These are phyloP conservation scores for Pisolithus marmoratus DNA, from an alignment of 768 basidiomycete species.

Conservation along the genomic window DNA sequence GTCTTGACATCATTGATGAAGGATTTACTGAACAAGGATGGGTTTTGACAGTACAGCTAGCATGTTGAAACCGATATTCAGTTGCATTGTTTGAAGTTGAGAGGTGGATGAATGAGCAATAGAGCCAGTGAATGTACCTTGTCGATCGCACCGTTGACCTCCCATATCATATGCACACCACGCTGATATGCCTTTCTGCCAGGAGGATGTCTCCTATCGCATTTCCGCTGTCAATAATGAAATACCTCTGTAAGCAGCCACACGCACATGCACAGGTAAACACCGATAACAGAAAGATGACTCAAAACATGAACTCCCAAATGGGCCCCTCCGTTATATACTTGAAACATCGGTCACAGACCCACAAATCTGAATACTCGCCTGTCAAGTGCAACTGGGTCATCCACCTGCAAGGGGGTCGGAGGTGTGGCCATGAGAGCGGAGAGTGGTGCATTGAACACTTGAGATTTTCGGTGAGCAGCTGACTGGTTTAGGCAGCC, in stretches of 20 bases:
- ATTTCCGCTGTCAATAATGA: conserved; percentile 59
- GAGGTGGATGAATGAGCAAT: neutral
- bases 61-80: neutral
- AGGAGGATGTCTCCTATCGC: conserved; percentile 68
- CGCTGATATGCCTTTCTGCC: conserved; percentile 87
- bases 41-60: conserved; percentile 93
- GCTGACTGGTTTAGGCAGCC: conserved; percentile 10
- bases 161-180: conserved; percentile 89
- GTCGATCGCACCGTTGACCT: conserved; percentile 83
- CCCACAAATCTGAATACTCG: conserved; percentile 61
- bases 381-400: conserved; percentile 38
- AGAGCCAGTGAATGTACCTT: conserved; percentile 70
- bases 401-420: conserved; percentile 66
- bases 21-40: conserved; percentile 94
- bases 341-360: conserved; percentile 95
- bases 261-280: conserved; percentile 10
- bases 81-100: no score
- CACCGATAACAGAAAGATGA: conserved; percentile 7
- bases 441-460: conserved; percentile 42
- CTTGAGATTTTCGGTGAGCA: conserved; percentile 40
- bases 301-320: conserved; percentile 68
- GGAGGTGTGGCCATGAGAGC: conserved; percentile 68
- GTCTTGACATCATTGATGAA: conserved; percentile 99
- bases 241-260: neutral
- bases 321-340: conserved; percentile 75